phyloP scores from a whole-genome alignment of 2,329 filamentous ascomycete genomes.

The Ceratocystis diversiconidia region DNA sequence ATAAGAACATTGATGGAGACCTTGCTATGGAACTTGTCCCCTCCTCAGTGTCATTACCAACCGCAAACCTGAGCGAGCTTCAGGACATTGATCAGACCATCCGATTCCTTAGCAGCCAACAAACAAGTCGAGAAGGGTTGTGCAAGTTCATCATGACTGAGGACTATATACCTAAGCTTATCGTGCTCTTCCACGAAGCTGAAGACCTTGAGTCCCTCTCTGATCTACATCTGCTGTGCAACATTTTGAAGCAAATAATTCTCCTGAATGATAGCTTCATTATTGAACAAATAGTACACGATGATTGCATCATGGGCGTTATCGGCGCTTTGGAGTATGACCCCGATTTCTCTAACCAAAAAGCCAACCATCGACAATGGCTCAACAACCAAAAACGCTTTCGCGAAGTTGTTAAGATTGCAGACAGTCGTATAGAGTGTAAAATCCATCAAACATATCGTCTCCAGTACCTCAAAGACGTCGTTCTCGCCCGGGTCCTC shows the following conservation, averaged over 20 bases:
- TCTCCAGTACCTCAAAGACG: slow-evolving; percentile 91
- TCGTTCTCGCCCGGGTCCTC: slow-evolving; percentile 89
- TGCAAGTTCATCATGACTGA: slow-evolving; percentile 75
- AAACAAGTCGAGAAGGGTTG: slow-evolving; percentile 67
- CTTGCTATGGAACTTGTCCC: slow-evolving; percentile 53
- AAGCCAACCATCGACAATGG: slow-evolving; percentile 92
- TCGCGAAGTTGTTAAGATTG: slow-evolving; percentile 90
- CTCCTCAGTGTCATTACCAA: slow-evolving; percentile 58
- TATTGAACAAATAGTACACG: slow-evolving; percentile 84
- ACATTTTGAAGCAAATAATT: slow-evolving; percentile 94
- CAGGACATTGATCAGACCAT: slow-evolving; percentile 74
- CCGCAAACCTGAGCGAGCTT: slow-evolving; percentile 68
- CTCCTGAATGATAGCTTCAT: slow-evolving; percentile 88
- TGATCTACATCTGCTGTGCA: slow-evolving; percentile 84
- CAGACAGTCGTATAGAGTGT: slow-evolving; percentile 62
- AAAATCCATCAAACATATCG: slow-evolving; percentile 97
- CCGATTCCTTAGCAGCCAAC: slow-evolving; percentile 60
- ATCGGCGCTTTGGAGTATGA: slow-evolving; percentile 96
- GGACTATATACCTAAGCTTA: slow-evolving; percentile 75
- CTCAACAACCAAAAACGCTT: slow-evolving; percentile 77
- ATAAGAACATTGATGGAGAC: slow-evolving; percentile 83
- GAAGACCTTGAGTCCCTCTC: slow-evolving; percentile 79
- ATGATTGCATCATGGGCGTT: slow-evolving; percentile 77
- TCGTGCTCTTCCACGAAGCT: slow-evolving; percentile 72
- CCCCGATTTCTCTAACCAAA: slow-evolving; percentile 92